Conservation (phyloP, 257 asterid species). For the Rehmannia glutinosa region DNA sequence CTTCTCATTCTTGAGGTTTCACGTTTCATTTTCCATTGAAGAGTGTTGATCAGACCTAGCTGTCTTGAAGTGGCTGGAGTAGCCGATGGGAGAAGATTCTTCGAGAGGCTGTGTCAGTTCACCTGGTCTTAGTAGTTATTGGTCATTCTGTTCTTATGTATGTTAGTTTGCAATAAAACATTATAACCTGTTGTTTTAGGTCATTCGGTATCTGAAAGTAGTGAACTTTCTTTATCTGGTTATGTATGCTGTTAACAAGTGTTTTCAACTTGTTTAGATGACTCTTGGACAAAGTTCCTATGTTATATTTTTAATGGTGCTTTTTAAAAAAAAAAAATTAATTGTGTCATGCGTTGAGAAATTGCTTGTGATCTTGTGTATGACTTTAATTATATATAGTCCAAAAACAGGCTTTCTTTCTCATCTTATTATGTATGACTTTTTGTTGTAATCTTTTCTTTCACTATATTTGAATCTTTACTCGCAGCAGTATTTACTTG, state of each 20-base stretch:
- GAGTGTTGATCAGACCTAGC: constrained; percentile 36
- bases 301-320: not conserved
- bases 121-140: not conserved
- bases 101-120: not conserved
- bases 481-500: constrained; percentile 80
- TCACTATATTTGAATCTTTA: constrained; percentile 28
- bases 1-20: constrained; percentile 9
- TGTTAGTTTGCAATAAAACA: not conserved
- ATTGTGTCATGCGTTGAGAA: too few relatives aligned
- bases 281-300: not conserved
- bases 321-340: too few relatives aligned
- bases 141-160: not conserved
- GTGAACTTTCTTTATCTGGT: not conserved
- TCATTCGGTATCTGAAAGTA: not conserved
- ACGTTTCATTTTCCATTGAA: constrained; percentile 27
- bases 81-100: constrained; percentile 12
- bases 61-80: constrained; percentile 20
- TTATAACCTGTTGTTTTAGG: not conserved
- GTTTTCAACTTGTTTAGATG: not conserved
- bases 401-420: not conserved
- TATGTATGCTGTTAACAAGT: not conserved
- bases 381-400: not conserved
- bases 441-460: too few relatives aligned
- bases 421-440: too few relatives aligned
- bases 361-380: too few relatives aligned